Base-by-base conservation (phyloP, 2,329 filamentous ascomycete genomes). In the Albifimbria verrucaria region DNA sequence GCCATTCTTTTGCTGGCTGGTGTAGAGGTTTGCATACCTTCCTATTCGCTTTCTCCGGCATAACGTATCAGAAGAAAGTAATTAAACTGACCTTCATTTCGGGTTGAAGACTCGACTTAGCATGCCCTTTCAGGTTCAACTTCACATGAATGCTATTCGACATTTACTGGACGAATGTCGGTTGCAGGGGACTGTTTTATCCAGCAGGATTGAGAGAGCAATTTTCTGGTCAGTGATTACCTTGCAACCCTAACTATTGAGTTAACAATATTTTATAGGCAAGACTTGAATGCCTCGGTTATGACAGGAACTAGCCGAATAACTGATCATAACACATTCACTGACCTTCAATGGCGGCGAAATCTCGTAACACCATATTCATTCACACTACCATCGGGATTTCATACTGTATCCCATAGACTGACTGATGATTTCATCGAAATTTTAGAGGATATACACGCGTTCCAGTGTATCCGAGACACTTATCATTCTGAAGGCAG, bases 1-100 rank as follows among this genome's bases (percentile, higher is more conserved):
- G 67, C 74, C 0, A 77, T 77, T 54, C 18, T 77, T 5, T 60
- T 77, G 0, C 60, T 77, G 0, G 72, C 72, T 11, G 72, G 73
- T 1, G 58, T 75, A 1, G 74, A 76, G 65, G 74, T 75, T 2
- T 51, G 71, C 36, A 53, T 5, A 17, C 48, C 17, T 17, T 26
- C 26, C 18, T 45, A 43, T n/a, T n/a, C n/a, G n/a, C n/a, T n/a
- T n/a, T n/a, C n/a, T n/a, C n/a, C n/a, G n/a, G n/a, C n/a, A n/a
- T 51, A 11, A 12, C 23, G 9, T 1, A 17, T 2, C 12, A 26
- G n/a, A n/a, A 49, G 57, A 48, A 18, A 18, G n/a, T n/a, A n/a
- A 1, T 52, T 58, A 2, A 64, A 42, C 2, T 32, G 52, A 47
- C 18, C 12, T n/a, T 24, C 26, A n/a, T n/a, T n/a, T n/a, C n/a